Evolutionary conservation across 1,284 basidiomycete genomes (phyloP).

Genomic region (Ustilago vetiveriae): DNA sequence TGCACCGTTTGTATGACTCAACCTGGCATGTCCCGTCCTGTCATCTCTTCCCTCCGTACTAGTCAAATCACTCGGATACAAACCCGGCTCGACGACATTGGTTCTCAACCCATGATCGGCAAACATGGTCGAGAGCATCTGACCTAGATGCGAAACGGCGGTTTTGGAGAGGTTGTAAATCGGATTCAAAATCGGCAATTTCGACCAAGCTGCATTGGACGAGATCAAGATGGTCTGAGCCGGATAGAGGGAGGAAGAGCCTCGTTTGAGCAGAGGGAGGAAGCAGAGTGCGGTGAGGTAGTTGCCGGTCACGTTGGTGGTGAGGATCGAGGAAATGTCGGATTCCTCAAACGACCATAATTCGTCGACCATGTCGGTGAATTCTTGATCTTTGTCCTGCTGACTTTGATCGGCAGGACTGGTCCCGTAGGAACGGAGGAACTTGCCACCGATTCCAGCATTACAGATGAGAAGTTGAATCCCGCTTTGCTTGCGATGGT

Average conservation of each 20-base stretch:
- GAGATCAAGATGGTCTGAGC: slow-evolving; percentile 45
- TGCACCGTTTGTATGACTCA: slow-evolving; percentile 47
- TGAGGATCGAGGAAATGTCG: slow-evolving; percentile 28
- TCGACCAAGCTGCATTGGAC: slow-evolving; percentile 47
- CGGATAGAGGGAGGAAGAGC: slow-evolving; percentile 5
- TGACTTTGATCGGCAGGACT: background rate
- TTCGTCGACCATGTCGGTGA: slow-evolving; percentile 30
- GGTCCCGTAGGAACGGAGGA: slow-evolving; percentile 31
- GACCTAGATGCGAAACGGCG: slow-evolving; percentile 34
- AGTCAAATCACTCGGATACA: slow-evolving; percentile 43
- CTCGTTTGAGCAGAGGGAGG: slow-evolving; percentile 32
- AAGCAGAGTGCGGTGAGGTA: slow-evolving; percentile 42
- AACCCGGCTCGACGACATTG: slow-evolving; percentile 45
- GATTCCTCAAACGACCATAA: slow-evolving; percentile 34
- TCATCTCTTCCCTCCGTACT: slow-evolving; percentile 16
- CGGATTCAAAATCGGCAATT: slow-evolving; percentile 49
- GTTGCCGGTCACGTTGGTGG: slow-evolving; percentile 40
- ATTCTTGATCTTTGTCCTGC: slow-evolving; percentile 16
- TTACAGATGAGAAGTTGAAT: slow-evolving; percentile 45
- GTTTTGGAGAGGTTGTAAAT: slow-evolving; percentile 54
- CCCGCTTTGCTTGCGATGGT: slow-evolving; percentile 1
- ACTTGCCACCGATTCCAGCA: slow-evolving; percentile 31
- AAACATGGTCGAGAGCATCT: slow-evolving; percentile 44
- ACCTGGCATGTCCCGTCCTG: slow-evolving; percentile 18
- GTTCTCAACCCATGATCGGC: slow-evolving; percentile 22